Evolutionary conservation across 78 protist species (phyloP).

Genomic region (Diacronema lutheri): DNA sequence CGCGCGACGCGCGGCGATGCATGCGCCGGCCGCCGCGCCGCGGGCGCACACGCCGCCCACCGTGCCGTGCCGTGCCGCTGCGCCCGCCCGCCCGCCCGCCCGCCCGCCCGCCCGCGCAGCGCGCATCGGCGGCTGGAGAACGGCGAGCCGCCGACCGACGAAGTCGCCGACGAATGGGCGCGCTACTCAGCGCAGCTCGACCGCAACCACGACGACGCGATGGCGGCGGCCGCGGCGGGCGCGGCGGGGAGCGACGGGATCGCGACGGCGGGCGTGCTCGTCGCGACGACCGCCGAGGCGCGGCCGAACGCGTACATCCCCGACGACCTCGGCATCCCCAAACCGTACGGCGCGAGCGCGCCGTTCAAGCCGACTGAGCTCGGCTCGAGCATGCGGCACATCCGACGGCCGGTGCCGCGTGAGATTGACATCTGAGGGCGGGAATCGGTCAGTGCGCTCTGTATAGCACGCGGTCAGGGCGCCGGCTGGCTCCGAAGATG

Average conservation of each 20-base stretch:
- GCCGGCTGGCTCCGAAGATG: no score
- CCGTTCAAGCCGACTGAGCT: conserved; percentile 51
- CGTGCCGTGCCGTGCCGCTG: no score
- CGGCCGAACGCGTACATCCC: conserved; percentile 74
- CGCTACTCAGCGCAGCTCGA: not conserved
- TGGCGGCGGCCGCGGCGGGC: not conserved
- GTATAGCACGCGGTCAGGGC: no score
- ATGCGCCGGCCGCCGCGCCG: no score
- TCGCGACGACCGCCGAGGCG: conserved; percentile 53
- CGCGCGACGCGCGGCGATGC: no score
- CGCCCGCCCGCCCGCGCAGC: no score
- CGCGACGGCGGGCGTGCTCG: not conserved
- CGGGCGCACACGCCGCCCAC: no score
- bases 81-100: no score
- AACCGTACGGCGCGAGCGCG: conserved; percentile 58
- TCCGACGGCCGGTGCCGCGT: not conserved
- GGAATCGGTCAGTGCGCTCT: no score
- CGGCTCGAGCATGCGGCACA: conserved; percentile 32
- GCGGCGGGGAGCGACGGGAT: not conserved
- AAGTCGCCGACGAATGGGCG: conserved; percentile 30
- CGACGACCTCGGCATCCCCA: conserved; percentile 61
- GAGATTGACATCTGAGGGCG: conserved; percentile 18
- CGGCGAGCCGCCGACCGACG: conserved; percentile 61
- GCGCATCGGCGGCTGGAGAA: not conserved
- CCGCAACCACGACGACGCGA: no score